Evolutionary conservation across 305 asterid species (phyloP), one percentile per base, ranked within the genome.

Genomic region (Fraxinus platypoda): DNA sequence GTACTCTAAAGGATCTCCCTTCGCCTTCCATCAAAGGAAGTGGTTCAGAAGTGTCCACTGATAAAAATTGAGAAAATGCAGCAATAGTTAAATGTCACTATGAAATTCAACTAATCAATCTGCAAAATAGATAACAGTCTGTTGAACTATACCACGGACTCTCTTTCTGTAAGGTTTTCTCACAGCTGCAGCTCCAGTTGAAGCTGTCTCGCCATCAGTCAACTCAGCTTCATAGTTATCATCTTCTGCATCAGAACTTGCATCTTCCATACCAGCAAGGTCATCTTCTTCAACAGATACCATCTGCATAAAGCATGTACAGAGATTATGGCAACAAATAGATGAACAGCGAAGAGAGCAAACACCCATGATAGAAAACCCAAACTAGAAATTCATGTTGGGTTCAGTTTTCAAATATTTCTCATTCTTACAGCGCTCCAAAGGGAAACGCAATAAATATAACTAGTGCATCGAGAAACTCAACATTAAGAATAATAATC

Each of bases 11-110:
- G 74, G 94, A 91, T 86, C 90, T 91, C 79, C 98, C 99, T 91
- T 96, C 98, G 34, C 99, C 99, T 91, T 96, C 99, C 98, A 95
- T 93, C 88, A 94, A 86, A 85, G 99, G 98, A 84, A 88, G 90
- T 66, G 90, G 89, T 79, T 94, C 98, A 76, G 94, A 86, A 79
- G 95, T 74, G 76, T 92, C 98, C 84, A 87, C 90, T 83, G 84
- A 86, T 41, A 85, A 88, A 83, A 57, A 84, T 73, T 76, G 52
- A 82, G 78, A 80, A 81, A 79, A 68, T 30, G 82, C 43, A 74
- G 72, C 79, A 25, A 71, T 9, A 6, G 72, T 85, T 81, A 87
- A 30, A 80, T 49, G 75, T 37, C 38, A 78, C 37, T 34, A 75
- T 52, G 59, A 41, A 21, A 74, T 59, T 81, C 77, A 41, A 75